These are phyloP conservation scores for Aphanomyces astaci DNA, from an alignment of 352 stramenopile genomes.

Conservation along the genomic window DNA sequence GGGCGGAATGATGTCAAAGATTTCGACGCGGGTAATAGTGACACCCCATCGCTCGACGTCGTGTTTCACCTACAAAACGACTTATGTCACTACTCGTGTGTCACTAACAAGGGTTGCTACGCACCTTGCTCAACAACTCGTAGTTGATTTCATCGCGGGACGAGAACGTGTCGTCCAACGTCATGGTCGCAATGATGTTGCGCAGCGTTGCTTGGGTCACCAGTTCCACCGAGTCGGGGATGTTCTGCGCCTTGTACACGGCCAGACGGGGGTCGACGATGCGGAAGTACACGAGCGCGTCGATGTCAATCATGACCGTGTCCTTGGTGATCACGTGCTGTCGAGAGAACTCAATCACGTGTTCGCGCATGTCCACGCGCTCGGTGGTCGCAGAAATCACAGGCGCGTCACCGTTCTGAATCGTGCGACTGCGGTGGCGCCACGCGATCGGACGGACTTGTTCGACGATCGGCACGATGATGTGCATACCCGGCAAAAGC, in stretches of 20 bases:
- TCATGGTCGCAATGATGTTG: constrained; percentile 36
- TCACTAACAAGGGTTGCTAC: not conserved
- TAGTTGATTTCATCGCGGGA: constrained; percentile 35
- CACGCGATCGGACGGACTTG: constrained; percentile 18
- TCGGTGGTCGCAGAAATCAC: constrained; percentile 26
- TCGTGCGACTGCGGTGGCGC: constrained; percentile 12
- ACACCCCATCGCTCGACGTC: constrained; percentile 33
- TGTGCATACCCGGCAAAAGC: constrained; percentile 32
- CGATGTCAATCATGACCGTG: constrained; percentile 34
- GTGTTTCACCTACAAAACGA: constrained; percentile 25
- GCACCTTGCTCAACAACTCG: constrained; percentile 20
- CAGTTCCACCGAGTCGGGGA: constrained; percentile 33
- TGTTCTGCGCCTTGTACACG: constrained; percentile 34
- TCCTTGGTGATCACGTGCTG: constrained; percentile 37
- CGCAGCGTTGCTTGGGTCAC: constrained; percentile 32
- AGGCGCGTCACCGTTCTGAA: not conserved
- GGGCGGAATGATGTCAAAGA: constrained; percentile 35
- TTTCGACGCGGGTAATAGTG: constrained; percentile 34
- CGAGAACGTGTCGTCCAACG: constrained; percentile 37
- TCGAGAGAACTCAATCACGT: constrained; percentile 27
- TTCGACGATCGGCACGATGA: constrained; percentile 33
- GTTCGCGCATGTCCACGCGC: constrained; percentile 33
- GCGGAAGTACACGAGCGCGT: constrained; percentile 34
- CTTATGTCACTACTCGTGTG: not conserved
- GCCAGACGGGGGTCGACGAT: constrained; percentile 31